Conservation (phyloP, 495 filamentous ascomycete genomes). For the Aspergillus sclerotioniger region DNA sequence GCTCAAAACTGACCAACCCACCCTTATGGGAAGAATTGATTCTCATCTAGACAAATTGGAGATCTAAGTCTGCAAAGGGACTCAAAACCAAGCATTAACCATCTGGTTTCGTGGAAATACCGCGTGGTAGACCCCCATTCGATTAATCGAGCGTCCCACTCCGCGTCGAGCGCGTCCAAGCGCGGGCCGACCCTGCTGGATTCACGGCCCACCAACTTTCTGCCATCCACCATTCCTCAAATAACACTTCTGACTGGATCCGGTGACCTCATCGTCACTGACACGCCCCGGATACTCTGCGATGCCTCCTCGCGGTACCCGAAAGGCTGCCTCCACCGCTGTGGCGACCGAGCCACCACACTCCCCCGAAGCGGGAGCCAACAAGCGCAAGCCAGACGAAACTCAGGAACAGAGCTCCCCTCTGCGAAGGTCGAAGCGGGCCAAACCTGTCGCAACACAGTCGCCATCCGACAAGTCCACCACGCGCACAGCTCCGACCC, state of each 20-base stretch:
- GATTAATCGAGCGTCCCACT: slow-evolving; percentile 1
- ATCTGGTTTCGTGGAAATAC: neutral
- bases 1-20: neutral
- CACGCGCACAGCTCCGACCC: slow-evolving; percentile 11
- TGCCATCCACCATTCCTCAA: neutral
- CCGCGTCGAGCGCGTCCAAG: neutral
- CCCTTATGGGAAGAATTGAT: neutral
- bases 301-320: slow-evolving; percentile 24
- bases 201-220: neutral
- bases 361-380: slow-evolving; percentile 5
- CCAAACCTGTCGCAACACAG: slow-evolving; percentile 27
- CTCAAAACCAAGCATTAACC: neutral
- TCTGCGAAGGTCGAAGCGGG: slow-evolving; percentile 38
- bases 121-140: neutral
- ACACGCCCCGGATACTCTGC: neutral
- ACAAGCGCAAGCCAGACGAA: slow-evolving; percentile 29
- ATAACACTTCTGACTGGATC: neutral
- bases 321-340: slow-evolving; percentile 16
- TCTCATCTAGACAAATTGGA: neutral
- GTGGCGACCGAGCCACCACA: slow-evolving; percentile 4
- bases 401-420: slow-evolving; percentile 27
- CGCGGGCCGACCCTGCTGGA: neutral
- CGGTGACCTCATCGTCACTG: neutral
- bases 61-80: neutral
- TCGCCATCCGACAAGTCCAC: slow-evolving; percentile 7